Conservation (phyloP, 805 yeast genomes). For the Candida maesae region DNA sequence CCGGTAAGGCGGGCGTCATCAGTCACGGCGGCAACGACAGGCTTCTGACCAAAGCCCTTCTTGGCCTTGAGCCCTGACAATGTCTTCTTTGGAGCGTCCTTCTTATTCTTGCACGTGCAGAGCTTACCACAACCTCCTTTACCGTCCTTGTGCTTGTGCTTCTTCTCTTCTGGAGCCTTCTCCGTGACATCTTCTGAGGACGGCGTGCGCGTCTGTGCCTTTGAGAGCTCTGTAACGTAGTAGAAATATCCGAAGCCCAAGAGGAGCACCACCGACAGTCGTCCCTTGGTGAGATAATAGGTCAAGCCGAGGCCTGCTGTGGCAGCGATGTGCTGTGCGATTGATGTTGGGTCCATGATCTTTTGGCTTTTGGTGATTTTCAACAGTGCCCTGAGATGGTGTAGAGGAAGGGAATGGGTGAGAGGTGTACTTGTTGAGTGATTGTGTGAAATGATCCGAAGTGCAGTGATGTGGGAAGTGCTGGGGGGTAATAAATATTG, state of each 20-base stretch:
- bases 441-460: no score
- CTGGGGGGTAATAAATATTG: not conserved
- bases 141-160: constrained; percentile 22
- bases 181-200: no score
- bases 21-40: not conserved
- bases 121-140: constrained; percentile 32
- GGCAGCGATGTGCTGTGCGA: constrained; percentile 4
- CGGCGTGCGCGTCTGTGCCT: no score
- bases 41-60: constrained; percentile 19
- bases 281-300: constrained; percentile 33
- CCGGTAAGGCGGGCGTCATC: no score
- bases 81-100: constrained; percentile 23
- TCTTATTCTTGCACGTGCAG: constrained; percentile 30
- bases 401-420: no score
- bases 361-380: no score
- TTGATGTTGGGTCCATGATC: no score
- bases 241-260: constrained; percentile 24
- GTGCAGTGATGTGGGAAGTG: not conserved
- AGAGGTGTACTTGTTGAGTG: no score
- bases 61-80: constrained; percentile 20
- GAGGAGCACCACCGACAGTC: constrained; percentile 32
- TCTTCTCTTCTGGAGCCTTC: not conserved
- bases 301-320: constrained; percentile 8
- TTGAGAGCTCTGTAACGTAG: constrained; percentile 19
- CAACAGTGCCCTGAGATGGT: no score